Evolutionary conservation across 1,139 yeast species (phyloP), one percentile per base, ranked within the genome.

Genomic region (Zygotorulaspora mrakii): DNA sequence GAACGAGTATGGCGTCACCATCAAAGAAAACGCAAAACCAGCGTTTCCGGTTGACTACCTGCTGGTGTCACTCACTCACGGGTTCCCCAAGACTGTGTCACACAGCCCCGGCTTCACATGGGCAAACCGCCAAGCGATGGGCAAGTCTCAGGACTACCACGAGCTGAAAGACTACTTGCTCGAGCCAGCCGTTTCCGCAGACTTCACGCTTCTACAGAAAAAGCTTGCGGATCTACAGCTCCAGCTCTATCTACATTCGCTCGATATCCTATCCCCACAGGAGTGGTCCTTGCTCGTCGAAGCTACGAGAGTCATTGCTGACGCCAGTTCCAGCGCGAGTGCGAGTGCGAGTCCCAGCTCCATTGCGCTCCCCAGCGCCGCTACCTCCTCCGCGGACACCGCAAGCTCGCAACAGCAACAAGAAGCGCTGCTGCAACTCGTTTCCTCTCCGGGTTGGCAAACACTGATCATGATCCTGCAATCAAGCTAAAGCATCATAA

Each of bases 41-140:
- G 87, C 95, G 5, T 88, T 94, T 63, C 99, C 99, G 0, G 94
- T 87, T 11, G 98, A 94, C 50, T 94, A 86, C 61, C 66, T 94
- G 46, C 66, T 94, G 39, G 95, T 91, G 1, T 82, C 96, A 2
- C 67, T 91, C 46, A 83, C 95, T 11, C 97, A 91, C 61, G 95
- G 98, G 1, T 91, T 91, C 73, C 95, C 96, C 2, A 69, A 76
- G 43, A 69, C 69, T 0, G 80, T 84, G 3, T 62, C 62, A 4
- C 79, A 85, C 2, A 49, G 11, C 9, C 69, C 28, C 31, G 59
- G 66, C 7, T 89, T 85, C 64, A 77, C 89, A 2, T 76, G 88
- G 59, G 94, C 85, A 54, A 83, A 87, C 58, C 69, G 96, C 43
- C 86, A 77, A 43, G 78, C 77, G 38, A 60, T 86, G 56, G 95